A percentile compares a stretch with the other conserved stretches of the same genome.
Evolutionary conservation across 2,329 filamentous ascomycete genomes (phyloP).

Genomic region (Pyrenochaeta sp.): DNA sequence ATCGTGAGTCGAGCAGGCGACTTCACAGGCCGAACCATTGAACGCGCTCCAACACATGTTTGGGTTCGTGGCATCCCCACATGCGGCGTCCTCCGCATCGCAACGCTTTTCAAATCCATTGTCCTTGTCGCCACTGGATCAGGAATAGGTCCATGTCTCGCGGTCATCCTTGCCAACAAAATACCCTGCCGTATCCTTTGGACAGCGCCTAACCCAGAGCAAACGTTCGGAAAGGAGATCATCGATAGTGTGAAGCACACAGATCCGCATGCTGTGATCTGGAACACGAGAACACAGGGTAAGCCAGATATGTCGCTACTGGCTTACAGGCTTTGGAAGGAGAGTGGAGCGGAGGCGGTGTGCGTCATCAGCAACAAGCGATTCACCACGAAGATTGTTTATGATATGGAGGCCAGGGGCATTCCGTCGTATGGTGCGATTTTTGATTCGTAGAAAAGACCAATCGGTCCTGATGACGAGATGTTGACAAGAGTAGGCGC

Average conservation of each 20-base stretch:
- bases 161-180: conserved; percentile 60
- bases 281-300: conserved; percentile 70
- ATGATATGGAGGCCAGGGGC: conserved; percentile 72
- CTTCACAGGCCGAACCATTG: conserved; percentile 47
- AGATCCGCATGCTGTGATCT: conserved; percentile 71
- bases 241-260: conserved; percentile 66
- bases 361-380: conserved; percentile 77
- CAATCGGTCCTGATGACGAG: too few species aligned
- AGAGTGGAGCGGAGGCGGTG: conserved; percentile 70
- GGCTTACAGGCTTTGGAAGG: conserved; percentile 62
- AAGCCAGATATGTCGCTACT: conserved; percentile 70
- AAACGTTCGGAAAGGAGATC: conserved; percentile 71
- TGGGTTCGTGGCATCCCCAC: conserved; percentile 49
- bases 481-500: too few species aligned
- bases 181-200: conserved; percentile 72
- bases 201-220: conserved; percentile 71
- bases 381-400: conserved; percentile 74
- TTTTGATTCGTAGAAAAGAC: conserved; percentile 73
- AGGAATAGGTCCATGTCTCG: conserved; percentile 53
- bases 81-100: conserved; percentile 48
- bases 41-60: conserved; percentile 42
- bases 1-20: conserved; percentile 51
- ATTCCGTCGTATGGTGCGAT: conserved; percentile 77
- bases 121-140: conserved; percentile 51
- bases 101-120: conserved; percentile 46